phyloP scores from a whole-genome alignment of 768 basidiomycete species.

The Podaxis sp. region DNA sequence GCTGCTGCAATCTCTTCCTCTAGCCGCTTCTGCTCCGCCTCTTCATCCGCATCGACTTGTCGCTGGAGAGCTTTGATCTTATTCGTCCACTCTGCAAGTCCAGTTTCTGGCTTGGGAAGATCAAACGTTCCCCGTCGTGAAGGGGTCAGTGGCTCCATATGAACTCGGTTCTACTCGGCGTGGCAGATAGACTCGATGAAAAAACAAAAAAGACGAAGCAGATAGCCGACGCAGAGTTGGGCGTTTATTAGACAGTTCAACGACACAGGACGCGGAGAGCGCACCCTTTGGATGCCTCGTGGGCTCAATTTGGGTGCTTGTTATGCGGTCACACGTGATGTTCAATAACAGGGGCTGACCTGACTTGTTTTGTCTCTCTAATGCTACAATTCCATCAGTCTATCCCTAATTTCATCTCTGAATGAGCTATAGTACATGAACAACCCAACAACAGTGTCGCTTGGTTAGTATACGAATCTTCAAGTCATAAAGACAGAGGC shows the following conservation, averaged over 20 bases:
- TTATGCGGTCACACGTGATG: constrained; percentile 3
- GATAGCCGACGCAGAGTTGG: neutral
- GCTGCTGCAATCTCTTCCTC: constrained; percentile 64
- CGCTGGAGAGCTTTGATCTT: constrained; percentile 79
- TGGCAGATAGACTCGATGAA: neutral
- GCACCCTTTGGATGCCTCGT: neutral
- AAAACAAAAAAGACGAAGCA: neutral
- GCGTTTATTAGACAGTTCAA: neutral
- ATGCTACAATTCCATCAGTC: neutral
- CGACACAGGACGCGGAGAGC: neutral
- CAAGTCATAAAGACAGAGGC: neutral
- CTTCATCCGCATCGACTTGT: constrained; percentile 80
- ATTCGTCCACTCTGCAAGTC: constrained; percentile 79
- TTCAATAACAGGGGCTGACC: neutral
- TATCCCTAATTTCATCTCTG: neutral
- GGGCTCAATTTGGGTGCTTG: neutral
- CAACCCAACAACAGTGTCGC: neutral
- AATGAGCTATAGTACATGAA: neutral
- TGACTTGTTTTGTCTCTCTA: neutral
- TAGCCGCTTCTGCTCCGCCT: constrained; percentile 70
- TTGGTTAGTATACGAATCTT: neutral
- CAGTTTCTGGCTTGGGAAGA: constrained; percentile 56
- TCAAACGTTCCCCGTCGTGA: constrained; percentile 32
- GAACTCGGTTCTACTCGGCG: neutral
- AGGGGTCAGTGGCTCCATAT: constrained; percentile 15